Percentiles rank a stretch among this genome's conserved stretches.
These are phyloP conservation scores for Sphaceloma murrayae DNA, from an alignment of 2,329 filamentous ascomycete genomes.

Conservation along the genomic window DNA sequence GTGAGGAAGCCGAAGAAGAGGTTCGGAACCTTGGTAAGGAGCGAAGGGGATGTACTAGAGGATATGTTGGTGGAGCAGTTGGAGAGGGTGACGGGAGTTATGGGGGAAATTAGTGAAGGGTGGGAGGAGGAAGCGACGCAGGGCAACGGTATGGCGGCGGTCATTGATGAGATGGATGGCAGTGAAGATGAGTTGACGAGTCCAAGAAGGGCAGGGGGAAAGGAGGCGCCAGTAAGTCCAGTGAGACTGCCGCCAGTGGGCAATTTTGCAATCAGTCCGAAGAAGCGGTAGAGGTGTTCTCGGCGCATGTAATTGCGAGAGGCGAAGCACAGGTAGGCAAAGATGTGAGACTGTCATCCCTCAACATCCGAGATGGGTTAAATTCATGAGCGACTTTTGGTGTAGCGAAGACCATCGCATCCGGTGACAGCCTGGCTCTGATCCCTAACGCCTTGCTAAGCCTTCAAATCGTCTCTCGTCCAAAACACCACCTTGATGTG, in stretches of 20 bases:
- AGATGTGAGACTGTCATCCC: no score
- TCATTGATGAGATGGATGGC: constrained; percentile 3
- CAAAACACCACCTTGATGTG: no score
- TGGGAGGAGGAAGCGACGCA: constrained; percentile 22
- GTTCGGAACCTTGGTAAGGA: constrained; percentile 46
- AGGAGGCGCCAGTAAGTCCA: neutral
- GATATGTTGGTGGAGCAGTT: constrained; percentile 49
- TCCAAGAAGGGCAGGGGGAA: neutral
- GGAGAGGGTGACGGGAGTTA: constrained; percentile 39
- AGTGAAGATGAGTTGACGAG: constrained; percentile 16
- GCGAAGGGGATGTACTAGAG: constrained; percentile 38
- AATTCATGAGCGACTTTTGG: no score
- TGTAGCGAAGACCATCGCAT: neutral
- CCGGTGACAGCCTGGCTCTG: neutral
- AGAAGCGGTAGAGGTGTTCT: constrained; percentile 14
- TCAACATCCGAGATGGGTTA: no score
- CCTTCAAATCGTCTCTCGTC: neutral
- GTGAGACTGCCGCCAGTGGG: constrained; percentile 12
- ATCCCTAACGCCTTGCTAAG: neutral
- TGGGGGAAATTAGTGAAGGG: constrained; percentile 35
- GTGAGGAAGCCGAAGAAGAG: constrained; percentile 47
- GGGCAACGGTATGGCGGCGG: neutral
- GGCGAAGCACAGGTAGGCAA: no score
- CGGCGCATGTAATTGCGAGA: no score
- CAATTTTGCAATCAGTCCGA: constrained; percentile 15